Percentiles rank a stretch among this genome's conserved stretches.
Conservation (phyloP, 352 stramenopile genomes). For the Thalassiosira allenii region DNA sequence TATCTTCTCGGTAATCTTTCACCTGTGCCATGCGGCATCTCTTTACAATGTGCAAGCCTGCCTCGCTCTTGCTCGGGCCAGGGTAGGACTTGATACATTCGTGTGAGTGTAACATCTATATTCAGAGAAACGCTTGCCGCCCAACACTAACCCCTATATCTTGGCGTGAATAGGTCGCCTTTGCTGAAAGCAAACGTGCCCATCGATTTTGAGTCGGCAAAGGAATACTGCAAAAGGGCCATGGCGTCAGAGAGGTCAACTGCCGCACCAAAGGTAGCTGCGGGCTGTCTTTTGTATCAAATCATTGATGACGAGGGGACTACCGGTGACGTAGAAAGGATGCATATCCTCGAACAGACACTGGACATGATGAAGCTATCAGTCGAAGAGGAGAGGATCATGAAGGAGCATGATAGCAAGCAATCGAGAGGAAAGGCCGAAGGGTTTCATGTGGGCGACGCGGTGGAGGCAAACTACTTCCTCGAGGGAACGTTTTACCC, state of each 20-base stretch:
- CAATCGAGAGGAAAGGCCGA: slow-evolving; percentile 29
- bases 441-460: slow-evolving; percentile 69
- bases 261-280: slow-evolving; percentile 65
- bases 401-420: slow-evolving; percentile 44
- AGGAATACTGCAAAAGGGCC: slow-evolving; percentile 69
- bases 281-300: slow-evolving; percentile 78
- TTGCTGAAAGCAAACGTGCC: slow-evolving; percentile 67
- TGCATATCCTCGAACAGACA: slow-evolving; percentile 66
- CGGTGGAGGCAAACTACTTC: slow-evolving; percentile 76
- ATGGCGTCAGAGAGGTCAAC: slow-evolving; percentile 54
- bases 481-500: slow-evolving; percentile 80
- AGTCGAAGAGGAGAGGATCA: slow-evolving; percentile 45
- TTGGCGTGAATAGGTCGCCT: slow-evolving; percentile 28
- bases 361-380: slow-evolving; percentile 58
- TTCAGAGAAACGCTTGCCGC: too few relatives aligned
- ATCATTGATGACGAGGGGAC: slow-evolving; percentile 72
- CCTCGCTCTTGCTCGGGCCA: slow-evolving; percentile 68
- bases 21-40: slow-evolving; percentile 72
- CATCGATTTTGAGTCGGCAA: slow-evolving; percentile 81
- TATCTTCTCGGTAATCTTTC: slow-evolving; percentile 77
- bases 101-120: slow-evolving; percentile 57
- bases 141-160: neutral
- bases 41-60: slow-evolving; percentile 66
- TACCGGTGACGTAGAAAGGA: slow-evolving; percentile 57
- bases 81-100: slow-evolving; percentile 65